Percentiles rank a stretch among this genome's conserved stretches.
These are phyloP conservation scores for Citrullus mucosospermus DNA, from an alignment of 306 rosid species.

Conservation along the genomic window DNA sequence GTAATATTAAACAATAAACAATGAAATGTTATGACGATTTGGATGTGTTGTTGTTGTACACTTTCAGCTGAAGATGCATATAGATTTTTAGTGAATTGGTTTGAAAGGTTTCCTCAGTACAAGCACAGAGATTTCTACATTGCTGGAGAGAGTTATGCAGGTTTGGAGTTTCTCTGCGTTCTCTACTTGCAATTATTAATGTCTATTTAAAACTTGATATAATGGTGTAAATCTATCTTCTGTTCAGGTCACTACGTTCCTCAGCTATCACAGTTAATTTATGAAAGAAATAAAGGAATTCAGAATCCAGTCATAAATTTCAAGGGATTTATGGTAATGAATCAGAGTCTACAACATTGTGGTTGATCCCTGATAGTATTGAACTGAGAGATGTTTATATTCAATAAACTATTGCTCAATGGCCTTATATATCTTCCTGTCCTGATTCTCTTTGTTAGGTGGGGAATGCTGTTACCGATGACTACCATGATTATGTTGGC, in stretches of 20 bases:
- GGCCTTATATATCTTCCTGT: neutral
- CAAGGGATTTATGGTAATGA: constrained; percentile 83
- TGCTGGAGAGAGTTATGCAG: constrained; percentile 99
- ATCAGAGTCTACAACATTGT: constrained; percentile 2
- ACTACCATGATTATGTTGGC: constrained; percentile 74
- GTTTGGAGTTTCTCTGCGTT: constrained; percentile 20
- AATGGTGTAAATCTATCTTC: neutral
- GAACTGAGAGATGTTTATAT: neutral
- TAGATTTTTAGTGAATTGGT: constrained; percentile 74
- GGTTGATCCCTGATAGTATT: neutral
- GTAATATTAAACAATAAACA: neutral
- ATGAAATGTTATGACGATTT: neutral
- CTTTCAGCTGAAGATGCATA: constrained; percentile 85
- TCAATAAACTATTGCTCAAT: neutral
- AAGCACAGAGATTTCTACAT: constrained; percentile 82
- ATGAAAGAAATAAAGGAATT: constrained; percentile 55
- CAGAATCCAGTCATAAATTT: constrained; percentile 65
- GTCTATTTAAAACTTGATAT: neutral
- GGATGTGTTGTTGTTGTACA: constrained; percentile 12
- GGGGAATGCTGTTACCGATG: constrained; percentile 93
- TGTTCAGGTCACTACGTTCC: constrained; percentile 88
- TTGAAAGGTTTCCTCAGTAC: constrained; percentile 92
- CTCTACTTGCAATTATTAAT: neutral
- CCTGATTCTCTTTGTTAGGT: constrained; percentile 32
- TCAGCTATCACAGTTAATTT: constrained; percentile 66